These are phyloP conservation scores for Blastobotrys peoriensis DNA, from an alignment of 805 yeast species.

Conservation along the genomic window DNA sequence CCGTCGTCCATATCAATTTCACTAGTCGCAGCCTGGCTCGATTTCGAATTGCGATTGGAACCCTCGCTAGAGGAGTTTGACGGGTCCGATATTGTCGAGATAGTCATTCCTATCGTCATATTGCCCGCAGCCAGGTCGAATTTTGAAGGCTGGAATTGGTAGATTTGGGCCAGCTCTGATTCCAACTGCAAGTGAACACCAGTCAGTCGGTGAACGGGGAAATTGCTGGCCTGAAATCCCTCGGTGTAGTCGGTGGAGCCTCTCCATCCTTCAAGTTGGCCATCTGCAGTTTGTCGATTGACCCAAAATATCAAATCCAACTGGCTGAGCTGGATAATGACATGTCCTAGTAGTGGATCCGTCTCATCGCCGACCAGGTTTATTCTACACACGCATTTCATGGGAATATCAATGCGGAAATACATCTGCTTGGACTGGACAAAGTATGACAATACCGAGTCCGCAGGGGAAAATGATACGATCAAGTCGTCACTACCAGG, in stretches of 20 bases:
- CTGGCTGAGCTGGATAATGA: constrained; percentile 15
- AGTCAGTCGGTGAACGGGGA: constrained; percentile 9
- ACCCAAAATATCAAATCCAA: neutral
- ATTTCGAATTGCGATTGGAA: too few relatives aligned
- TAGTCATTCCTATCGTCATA: too few relatives aligned
- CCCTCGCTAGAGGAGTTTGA: too few relatives aligned
- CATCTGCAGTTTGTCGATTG: neutral
- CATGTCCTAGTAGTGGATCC: constrained; percentile 11
- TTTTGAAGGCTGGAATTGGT: constrained; percentile 18
- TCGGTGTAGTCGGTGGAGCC: constrained; percentile 17
- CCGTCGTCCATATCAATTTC: too few relatives aligned
- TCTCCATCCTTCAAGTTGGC: constrained; percentile 10
- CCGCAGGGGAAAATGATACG: constrained; percentile 16
- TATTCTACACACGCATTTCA: constrained; percentile 10
- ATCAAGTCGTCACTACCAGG: constrained; percentile 11
- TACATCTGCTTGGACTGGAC: constrained; percentile 9
- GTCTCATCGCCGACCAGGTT: constrained; percentile 5
- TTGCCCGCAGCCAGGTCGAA: constrained; percentile 11
- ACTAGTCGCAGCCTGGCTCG: too few relatives aligned
- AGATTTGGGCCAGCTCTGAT: constrained; percentile 12
- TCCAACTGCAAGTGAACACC: constrained; percentile 15
- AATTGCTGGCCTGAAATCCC: constrained; percentile 11
- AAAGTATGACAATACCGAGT: constrained; percentile 10
- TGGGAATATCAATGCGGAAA: constrained; percentile 12
- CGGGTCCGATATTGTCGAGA: too few relatives aligned